Base-by-base conservation (phyloP, 1,284 basidiomycete genomes). In the Athelia sp. region DNA sequence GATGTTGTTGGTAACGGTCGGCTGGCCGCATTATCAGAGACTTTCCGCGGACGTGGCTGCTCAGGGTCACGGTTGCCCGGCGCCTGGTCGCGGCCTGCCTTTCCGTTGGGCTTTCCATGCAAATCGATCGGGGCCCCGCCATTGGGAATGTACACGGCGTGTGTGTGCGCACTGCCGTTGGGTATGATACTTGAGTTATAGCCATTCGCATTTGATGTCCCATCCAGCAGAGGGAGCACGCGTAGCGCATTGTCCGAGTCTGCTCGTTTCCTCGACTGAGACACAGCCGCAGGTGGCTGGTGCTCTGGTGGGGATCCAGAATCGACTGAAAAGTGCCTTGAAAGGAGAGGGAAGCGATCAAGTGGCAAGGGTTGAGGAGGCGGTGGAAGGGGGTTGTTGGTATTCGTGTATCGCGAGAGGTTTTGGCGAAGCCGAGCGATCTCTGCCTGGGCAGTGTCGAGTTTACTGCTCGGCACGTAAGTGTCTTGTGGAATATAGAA, bases 351-450 rank as follows among this genome's bases (percentile, higher is more conserved):
- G 23, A 74, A 64, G 26, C 67, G 64, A 21, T 74, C 68, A 21
- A 72, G 60, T 4, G 70, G 64, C 8, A 77, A 56, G 3, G 72
- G 75, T 50, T 73, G 67, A 15, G 76, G 76, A n/a, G 76, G 75
- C 40, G 65, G 59, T 22, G 76, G 76, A 9, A 78, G 66, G 4
- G 75, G 75, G 56, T 78, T 78, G 44, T 54, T 55, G 52, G 52
- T 38, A 46, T 63, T 66, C 43, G 43, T 55, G 53, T 52, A 56
- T 42, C 53, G 49, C 3, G 50, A 47, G 31, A 53, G 55, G 22
- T 35, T 36, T 17, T 53, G 52, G 17, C 58, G 51, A 49, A 52
- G 51, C 46, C 18, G 35, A 46, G 58, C 36, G 42, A 73, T 54
- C 52, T 71, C 64, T 46, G 58, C 50, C 32, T 62, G 60, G 23